phyloP scores from a whole-genome alignment of 139 green algal species.

The Zygnema cylindricum region DNA sequence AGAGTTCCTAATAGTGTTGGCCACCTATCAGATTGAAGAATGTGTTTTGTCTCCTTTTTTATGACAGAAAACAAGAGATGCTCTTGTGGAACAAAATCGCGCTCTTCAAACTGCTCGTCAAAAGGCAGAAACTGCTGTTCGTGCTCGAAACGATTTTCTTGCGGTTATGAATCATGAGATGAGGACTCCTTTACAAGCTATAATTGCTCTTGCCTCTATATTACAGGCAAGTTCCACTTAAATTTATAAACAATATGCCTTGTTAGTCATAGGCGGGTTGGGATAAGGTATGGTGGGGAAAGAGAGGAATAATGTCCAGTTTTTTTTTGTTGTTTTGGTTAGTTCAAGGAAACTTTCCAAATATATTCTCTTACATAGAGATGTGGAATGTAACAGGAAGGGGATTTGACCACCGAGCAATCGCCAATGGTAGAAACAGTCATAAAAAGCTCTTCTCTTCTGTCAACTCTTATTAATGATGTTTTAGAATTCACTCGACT shows the following conservation, averaged over 20 bases:
- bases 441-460: conserved; percentile 18
- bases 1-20: too few relatives aligned
- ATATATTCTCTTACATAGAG: too few relatives aligned
- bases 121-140: conserved; percentile 30
- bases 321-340: too few relatives aligned
- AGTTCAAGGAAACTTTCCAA: too few relatives aligned
- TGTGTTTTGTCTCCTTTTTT: too few relatives aligned
- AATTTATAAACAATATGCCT: too few relatives aligned
- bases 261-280: too few relatives aligned
- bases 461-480: conserved; percentile 57
- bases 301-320: too few relatives aligned
- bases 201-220: conserved; percentile 29
- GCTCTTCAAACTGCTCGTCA: conserved; percentile 37
- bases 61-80: conserved; percentile 6
- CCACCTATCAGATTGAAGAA: too few relatives aligned
- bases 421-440: conserved; percentile 46
- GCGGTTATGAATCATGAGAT: conserved; percentile 60
- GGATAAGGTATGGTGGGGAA: too few relatives aligned
- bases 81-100: conserved; percentile 36
- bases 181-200: conserved; percentile 46
- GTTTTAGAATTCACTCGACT: conserved; percentile 60
- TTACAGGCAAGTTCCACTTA: conserved; percentile 22
- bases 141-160: conserved; percentile 55
- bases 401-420: conserved; percentile 28
- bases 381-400: conserved; percentile 35